phyloP scores from a whole-genome alignment of 2,329 filamentous ascomycete genomes.

The Aureobasidium pullulans region DNA sequence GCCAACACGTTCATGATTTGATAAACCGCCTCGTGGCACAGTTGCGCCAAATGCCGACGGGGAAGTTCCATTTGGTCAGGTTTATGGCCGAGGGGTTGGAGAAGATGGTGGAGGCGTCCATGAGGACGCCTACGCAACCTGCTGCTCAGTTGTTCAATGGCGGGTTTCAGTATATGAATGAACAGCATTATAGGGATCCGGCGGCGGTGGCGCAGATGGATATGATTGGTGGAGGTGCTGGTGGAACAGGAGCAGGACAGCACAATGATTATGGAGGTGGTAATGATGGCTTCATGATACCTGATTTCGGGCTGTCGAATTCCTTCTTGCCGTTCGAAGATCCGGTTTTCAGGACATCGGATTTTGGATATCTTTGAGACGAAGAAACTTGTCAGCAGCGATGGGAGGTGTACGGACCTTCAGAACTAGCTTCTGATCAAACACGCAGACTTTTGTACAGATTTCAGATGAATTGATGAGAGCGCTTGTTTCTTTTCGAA shows the following conservation, averaged over 20 bases:
- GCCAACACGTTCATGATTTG: background rate
- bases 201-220: background rate
- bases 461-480: too few relatives aligned
- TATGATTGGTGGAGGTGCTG: background rate
- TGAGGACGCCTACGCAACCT: conserved; percentile 5
- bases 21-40: background rate
- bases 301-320: conserved; percentile 9
- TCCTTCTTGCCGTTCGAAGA: conserved; percentile 12
- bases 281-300: conserved; percentile 7
- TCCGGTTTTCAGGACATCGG: conserved; percentile 2
- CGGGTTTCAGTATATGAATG: background rate
- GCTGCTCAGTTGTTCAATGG: background rate
- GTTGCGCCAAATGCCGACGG: conserved; percentile 8
- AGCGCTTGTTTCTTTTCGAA: too few relatives aligned
- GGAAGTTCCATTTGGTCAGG: background rate
- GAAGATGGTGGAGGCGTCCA: conserved; percentile 1
- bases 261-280: background rate
- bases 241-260: background rate
- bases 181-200: background rate
- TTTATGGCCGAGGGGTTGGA: conserved; percentile 10
- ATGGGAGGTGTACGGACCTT: too few relatives aligned
- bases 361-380: background rate
- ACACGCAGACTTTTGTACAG: too few relatives aligned
- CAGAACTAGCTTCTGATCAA: too few relatives aligned
- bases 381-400: background rate